Conservation (phyloP, 129 eudicot genomes). For the Tanacetum coccineum region DNA sequence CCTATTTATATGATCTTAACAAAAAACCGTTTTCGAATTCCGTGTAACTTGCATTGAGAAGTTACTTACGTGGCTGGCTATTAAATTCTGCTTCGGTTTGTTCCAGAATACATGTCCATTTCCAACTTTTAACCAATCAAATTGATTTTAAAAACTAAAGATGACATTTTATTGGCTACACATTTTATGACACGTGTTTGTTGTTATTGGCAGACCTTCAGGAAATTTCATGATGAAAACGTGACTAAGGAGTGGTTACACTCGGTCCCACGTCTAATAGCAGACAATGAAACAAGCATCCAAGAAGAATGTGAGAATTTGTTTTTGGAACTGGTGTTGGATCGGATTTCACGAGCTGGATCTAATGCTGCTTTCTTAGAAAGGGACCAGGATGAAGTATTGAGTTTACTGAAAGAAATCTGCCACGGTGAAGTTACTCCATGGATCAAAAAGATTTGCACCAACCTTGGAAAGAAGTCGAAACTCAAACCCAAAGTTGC, state of each 20-base stretch:
- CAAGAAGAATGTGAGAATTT: conserved; percentile 97
- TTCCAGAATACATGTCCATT: too few species aligned
- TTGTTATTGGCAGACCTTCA: conserved; percentile 58
- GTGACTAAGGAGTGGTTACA: conserved; percentile 91
- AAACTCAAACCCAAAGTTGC: conserved; percentile 62
- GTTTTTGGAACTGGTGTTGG: conserved; percentile 78
- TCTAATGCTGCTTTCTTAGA: conserved; percentile 23
- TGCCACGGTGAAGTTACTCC: conserved; percentile 83
- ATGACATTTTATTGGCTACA: background rate
- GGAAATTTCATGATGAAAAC: conserved; percentile 47
- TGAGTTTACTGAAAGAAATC: conserved; percentile 55
- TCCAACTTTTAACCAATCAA: too few species aligned
- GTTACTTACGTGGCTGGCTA: background rate
- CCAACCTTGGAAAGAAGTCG: conserved; percentile 83
- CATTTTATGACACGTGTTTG: conserved; percentile 12
- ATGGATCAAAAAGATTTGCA: conserved; percentile 88
- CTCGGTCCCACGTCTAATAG: conserved; percentile 69
- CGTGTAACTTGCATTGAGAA: background rate
- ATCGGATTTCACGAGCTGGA: conserved; percentile 66
- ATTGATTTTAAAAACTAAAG: too few species aligned
- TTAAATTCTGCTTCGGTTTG: background rate
- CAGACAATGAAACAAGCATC: conserved; percentile 88
- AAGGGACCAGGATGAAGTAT: conserved; percentile 54
- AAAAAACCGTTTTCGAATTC: background rate
- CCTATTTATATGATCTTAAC: background rate